These are phyloP conservation scores for Ocimum tenuiflorum DNA, from an alignment of 257 asterid genomes.

Conservation along the genomic window DNA sequence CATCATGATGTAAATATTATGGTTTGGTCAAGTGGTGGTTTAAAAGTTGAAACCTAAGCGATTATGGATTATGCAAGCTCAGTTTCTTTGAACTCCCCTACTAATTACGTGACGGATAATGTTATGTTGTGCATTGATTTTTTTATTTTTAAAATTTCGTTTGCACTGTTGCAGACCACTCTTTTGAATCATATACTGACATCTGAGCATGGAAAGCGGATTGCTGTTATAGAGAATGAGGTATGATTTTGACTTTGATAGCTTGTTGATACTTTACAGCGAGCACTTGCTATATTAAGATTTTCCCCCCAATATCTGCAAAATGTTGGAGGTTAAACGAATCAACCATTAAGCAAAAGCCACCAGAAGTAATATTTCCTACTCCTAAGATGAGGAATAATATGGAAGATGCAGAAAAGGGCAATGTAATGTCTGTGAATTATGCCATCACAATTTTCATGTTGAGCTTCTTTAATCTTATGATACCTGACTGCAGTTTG, in stretches of 20 bases:
- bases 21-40: no score
- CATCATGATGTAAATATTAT: no score
- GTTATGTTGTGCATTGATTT: neutral
- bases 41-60: no score
- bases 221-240: slow-evolving; percentile 97
- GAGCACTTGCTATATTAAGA: neutral
- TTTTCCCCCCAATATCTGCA: neutral
- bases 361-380: neutral
- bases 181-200: slow-evolving; percentile 90
- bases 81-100: no score
- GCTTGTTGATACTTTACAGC: neutral
- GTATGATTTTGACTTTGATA: slow-evolving; percentile 29
- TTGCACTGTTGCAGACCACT: slow-evolving; percentile 64
- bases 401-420: neutral
- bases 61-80: no score
- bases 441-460: neutral
- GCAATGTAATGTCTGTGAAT: neutral
- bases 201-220: slow-evolving; percentile 86
- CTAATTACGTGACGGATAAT: no score
- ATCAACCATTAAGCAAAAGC: neutral
- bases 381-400: neutral
- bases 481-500: slow-evolving; percentile 61
- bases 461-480: slow-evolving; percentile 9
- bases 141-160: neutral
- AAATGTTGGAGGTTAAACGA: no score